Evolutionary conservation across 1,284 basidiomycete species (phyloP).

Genomic region (Neotropicomus parvogracilis): DNA sequence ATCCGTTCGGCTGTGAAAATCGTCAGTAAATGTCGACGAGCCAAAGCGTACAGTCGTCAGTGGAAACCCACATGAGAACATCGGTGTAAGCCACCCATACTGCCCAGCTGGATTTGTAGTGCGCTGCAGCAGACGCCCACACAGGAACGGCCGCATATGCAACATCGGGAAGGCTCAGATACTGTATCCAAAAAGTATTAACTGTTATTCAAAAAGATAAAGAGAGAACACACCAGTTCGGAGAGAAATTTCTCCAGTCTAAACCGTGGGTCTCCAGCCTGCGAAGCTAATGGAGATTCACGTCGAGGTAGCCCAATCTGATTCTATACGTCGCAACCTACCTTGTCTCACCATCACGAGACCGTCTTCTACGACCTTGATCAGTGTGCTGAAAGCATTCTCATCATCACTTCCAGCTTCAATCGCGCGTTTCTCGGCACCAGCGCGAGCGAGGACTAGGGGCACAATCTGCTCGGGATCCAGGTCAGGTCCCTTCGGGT

Average conservation of each 20-base stretch:
- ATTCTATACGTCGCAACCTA: constrained; percentile 24
- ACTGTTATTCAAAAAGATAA: background rate
- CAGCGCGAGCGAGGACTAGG: constrained; percentile 62
- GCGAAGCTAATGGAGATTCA: constrained; percentile 36
- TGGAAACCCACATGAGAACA: constrained; percentile 53
- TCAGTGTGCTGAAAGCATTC: constrained; percentile 46
- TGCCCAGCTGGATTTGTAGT: constrained; percentile 66
- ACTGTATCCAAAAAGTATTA: constrained; percentile 27
- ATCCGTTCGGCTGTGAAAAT: constrained; percentile 48
- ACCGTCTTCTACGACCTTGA: constrained; percentile 57
- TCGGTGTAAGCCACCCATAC: constrained; percentile 70
- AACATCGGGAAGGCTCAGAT: constrained; percentile 48
- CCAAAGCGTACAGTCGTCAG: background rate
- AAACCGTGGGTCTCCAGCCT: constrained; percentile 51
- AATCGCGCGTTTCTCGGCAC: constrained; percentile 57
- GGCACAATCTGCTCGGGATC: constrained; percentile 68
- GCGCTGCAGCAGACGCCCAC: constrained; percentile 61
- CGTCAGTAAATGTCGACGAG: background rate
- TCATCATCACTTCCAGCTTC: constrained; percentile 46
- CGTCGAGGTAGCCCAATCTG: constrained; percentile 3
- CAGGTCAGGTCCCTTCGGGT: constrained; percentile 19
- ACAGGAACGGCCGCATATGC: constrained; percentile 52
- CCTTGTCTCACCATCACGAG: constrained; percentile 58
- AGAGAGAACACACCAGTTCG: constrained; percentile 54
- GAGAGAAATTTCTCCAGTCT: constrained; percentile 80